A percentile compares a stretch with the other conserved stretches of the same genome.
These are phyloP conservation scores for Aspergillus puulaauensis DNA, from an alignment of 2,329 filamentous ascomycete species.

Conservation along the genomic window DNA sequence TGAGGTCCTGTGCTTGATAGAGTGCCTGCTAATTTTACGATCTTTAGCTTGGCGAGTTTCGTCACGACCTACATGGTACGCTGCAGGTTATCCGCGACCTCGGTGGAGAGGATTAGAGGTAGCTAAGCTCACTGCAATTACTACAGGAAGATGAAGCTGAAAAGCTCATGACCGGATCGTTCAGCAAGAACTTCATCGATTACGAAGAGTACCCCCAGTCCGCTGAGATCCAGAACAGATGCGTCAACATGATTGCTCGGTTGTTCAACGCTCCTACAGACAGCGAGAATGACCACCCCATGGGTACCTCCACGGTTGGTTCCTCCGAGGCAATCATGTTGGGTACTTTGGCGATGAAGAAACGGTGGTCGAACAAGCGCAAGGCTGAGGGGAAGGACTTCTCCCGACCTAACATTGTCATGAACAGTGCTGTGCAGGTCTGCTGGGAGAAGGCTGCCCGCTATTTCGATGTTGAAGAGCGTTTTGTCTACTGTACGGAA, in stretches of 20 bases:
- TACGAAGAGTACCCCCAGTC: constrained; percentile 82
- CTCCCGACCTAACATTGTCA: constrained; percentile 85
- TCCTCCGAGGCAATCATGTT: constrained; percentile 69
- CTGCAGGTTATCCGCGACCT: background rate
- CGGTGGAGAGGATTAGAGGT: background rate
- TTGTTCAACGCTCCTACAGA: constrained; percentile 76
- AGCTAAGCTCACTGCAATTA: constrained; percentile 6
- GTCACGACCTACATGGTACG: constrained; percentile 93
- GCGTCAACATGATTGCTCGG: constrained; percentile 84
- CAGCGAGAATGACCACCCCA: constrained; percentile 59
- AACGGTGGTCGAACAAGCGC: constrained; percentile 84
- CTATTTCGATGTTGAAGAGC: constrained; percentile 93
- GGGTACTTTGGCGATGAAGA: constrained; percentile 81
- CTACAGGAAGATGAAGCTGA: constrained; percentile 84
- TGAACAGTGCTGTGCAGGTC: constrained; percentile 94
- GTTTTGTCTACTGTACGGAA: constrained; percentile 65
- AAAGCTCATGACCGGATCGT: constrained; percentile 89
- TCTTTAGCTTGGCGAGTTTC: constrained; percentile 76
- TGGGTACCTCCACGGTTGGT: constrained; percentile 86
- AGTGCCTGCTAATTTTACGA: constrained; percentile 1
- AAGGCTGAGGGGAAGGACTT: constrained; percentile 77
- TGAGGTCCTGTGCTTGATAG: background rate
- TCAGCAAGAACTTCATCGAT: constrained; percentile 94
- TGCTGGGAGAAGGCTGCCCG: constrained; percentile 93
- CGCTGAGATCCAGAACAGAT: constrained; percentile 86